phyloP scores from a whole-genome alignment of 352 stramenopile species.

The Phytopythium montanum region DNA sequence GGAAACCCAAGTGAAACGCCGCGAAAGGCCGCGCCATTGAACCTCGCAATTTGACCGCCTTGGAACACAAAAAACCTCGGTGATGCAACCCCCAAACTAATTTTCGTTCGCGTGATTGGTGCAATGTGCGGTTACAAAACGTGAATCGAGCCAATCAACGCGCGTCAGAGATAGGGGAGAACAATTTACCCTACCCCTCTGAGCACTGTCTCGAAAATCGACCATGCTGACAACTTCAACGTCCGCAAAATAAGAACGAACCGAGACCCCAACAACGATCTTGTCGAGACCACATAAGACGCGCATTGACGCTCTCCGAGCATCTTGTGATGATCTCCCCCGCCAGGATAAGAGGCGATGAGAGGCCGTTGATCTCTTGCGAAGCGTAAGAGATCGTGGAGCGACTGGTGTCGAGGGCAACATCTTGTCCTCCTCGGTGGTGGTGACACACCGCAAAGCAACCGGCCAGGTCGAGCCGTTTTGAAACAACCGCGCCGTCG shows the following conservation, averaged over 20 bases:
- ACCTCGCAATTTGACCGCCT: neutral
- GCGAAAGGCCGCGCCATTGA: neutral
- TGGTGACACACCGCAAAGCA: neutral
- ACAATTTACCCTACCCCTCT: constrained; percentile 3
- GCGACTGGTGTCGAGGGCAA: no score
- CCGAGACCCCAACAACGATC: neutral
- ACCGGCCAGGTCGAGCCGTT: no score
- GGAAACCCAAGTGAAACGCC: neutral
- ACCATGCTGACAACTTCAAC: constrained; percentile 2
- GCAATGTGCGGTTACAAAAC: neutral
- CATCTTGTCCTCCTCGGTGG: neutral
- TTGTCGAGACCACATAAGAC: neutral
- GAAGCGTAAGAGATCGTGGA: no score
- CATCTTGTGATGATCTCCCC: neutral
- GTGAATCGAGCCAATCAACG: neutral
- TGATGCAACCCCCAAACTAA: neutral
- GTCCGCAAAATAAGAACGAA: neutral
- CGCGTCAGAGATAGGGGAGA: neutral
- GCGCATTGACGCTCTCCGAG: neutral
- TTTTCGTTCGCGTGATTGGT: constrained; percentile 2
- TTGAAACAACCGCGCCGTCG: neutral
- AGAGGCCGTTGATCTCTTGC: neutral
- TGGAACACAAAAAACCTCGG: neutral
- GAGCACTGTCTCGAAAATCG: constrained; percentile 6
- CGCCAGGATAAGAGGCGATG: neutral